phyloP scores from a whole-genome alignment of 805 yeast genomes.

The Cyberlindnera japonica region DNA sequence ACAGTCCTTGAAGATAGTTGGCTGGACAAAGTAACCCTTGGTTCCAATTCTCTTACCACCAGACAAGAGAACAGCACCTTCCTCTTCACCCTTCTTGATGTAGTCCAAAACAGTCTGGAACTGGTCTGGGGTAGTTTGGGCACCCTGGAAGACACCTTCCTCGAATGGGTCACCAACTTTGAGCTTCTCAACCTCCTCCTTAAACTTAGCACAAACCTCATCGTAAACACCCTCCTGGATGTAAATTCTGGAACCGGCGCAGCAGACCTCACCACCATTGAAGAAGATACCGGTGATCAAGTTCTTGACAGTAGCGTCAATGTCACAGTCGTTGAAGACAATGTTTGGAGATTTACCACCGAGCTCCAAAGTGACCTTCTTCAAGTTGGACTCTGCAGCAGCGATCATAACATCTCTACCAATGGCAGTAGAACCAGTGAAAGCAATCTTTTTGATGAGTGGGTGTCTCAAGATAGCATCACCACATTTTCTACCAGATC shows the following conservation, averaged over 20 bases:
- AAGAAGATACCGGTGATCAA: constrained; percentile 59
- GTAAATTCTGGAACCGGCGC: constrained; percentile 65
- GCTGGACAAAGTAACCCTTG: constrained; percentile 60
- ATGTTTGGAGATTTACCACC: constrained; percentile 71
- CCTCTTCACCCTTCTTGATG: constrained; percentile 52
- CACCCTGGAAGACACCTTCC: constrained; percentile 56
- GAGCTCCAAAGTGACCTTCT: constrained; percentile 64
- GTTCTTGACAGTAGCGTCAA: constrained; percentile 42
- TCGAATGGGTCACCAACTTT: constrained; percentile 65
- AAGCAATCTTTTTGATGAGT: constrained; percentile 58
- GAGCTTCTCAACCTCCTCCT: constrained; percentile 45
- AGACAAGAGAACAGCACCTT: constrained; percentile 53
- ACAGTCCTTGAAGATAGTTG: constrained; percentile 59
- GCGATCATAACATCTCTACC: constrained; percentile 59
- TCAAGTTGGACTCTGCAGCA: constrained; percentile 58
- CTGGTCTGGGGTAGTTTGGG: constrained; percentile 60
- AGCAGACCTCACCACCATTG: constrained; percentile 69
- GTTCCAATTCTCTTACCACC: constrained; percentile 58
- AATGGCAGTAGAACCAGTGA: constrained; percentile 65
- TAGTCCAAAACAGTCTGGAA: constrained; percentile 55
- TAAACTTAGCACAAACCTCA: constrained; percentile 45
- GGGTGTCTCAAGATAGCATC: constrained; percentile 54
- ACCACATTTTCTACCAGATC: constrained; percentile 60
- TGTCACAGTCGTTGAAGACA: constrained; percentile 56
- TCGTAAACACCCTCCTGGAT: constrained; percentile 60